A percentile compares a stretch with the other conserved stretches of the same genome.
Conservation (phyloP, 2,329 filamentous ascomycete species). For the Diplodia seriata region DNA sequence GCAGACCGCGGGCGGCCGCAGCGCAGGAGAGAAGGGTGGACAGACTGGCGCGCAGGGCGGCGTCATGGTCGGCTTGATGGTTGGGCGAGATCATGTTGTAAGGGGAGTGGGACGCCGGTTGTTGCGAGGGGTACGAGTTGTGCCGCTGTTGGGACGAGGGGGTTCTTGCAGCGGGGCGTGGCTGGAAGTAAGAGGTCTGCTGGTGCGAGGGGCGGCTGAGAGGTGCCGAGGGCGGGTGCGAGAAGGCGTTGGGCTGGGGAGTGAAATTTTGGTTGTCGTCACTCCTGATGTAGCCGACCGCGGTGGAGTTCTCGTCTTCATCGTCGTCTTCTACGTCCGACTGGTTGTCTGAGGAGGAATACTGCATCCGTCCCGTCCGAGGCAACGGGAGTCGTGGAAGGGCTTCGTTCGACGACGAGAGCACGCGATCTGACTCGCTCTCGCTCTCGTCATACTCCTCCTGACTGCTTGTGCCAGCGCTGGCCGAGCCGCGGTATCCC, state of each 20-base stretch:
- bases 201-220: constrained; percentile 67
- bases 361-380: constrained; percentile 38
- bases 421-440: constrained; percentile 79
- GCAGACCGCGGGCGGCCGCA: constrained; percentile 81
- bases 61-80: constrained; percentile 88
- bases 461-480: constrained; percentile 71
- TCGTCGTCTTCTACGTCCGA: constrained; percentile 50
- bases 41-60: constrained; percentile 88
- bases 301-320: constrained; percentile 75
- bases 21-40: constrained; percentile 95
- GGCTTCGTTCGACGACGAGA: constrained; percentile 69
- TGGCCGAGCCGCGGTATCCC: constrained; percentile 46
- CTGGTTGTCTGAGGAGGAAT: constrained; percentile 46
- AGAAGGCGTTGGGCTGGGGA: constrained; percentile 45
- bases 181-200: constrained; percentile 46
- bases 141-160: constrained; percentile 47
- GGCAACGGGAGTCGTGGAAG: constrained; percentile 49
- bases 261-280: constrained; percentile 68
- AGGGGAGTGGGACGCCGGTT: constrained; percentile 60
- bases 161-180: constrained; percentile 46
- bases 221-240: background rate
- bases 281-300: constrained; percentile 69
- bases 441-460: constrained; percentile 96
- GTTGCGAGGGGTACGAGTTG: constrained; percentile 45
- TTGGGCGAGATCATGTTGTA: constrained; percentile 75